Evolutionary conservation across 2,329 filamentous ascomycete species (phyloP), one percentile per base, ranked within the genome.

Genomic region (Talaromyces marneffei): DNA sequence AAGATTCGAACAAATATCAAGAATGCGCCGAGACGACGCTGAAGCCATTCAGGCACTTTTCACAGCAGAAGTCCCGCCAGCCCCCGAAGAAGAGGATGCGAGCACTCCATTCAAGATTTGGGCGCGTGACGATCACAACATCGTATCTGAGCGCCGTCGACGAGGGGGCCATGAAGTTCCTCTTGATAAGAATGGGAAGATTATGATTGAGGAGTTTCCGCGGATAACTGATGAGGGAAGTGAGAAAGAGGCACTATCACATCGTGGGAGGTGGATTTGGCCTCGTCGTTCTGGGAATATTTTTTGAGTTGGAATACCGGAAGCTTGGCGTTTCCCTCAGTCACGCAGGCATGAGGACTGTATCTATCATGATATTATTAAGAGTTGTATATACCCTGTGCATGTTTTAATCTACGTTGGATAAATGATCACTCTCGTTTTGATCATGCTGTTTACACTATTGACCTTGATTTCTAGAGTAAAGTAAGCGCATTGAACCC

Each of bases 31-130:
- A 35, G 42, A 48, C 57, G 65, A 46, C 37, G 29, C 55, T 44
- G 33, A 64, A 44, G 52, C 40, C n/a, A 18, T 57, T 40, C 54
- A 62, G 29, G 60, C 39, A 31, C 42, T 57, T 3, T 37, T 59
- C 42, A 57, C 33, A 10, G 25, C 52, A 33, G 23, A 25, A 14
- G 5, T 46, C 4, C 61, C 57, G 2, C 18, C 35, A 33, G 5
- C 14, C 12, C 29, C 52, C 4, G 12, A 18, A 37, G 37, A 59
- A 57, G n/a, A 37, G 64, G 66, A 70, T 42, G 68, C 67, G 1
- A 70, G 73, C 57, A 78, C 76, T 1, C 72, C 74, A 1, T 75
- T 77, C 62, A 77, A 77, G 62, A 62, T 61, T 6, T 78, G 73
- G 70, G 72, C 70, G 12, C 65, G 69, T 35, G 68, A 68, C 2